Base-by-base conservation (phyloP, 2,329 filamentous ascomycete genomes). In the Botryotinia calthae region DNA sequence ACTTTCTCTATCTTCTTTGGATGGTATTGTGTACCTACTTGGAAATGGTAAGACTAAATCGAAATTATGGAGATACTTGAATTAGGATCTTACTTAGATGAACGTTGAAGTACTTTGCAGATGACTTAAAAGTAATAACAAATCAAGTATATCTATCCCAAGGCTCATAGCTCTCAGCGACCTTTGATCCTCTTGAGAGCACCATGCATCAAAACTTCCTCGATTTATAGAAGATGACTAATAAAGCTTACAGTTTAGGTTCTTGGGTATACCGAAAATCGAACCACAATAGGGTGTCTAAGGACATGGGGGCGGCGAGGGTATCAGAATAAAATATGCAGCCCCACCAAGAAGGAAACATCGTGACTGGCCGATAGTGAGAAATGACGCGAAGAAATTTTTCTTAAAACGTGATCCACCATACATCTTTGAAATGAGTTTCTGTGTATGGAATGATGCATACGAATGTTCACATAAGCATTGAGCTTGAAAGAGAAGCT, bases 391-490 rank as follows among this genome's bases (percentile, higher is more conserved):
- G 65, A 68, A 68, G 65, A 68, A 34, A 62, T 10, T 56, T 68
- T 68, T 68, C 48, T 68, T n/a, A n/a, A 67, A 37, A 58, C 20
- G 18, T 54, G 65, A 42, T 56, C 65, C 51, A 68, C 65, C 56
- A 42, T 20, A 34, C 18, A 58, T 56, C 37, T 56, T 56, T n/a
- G 51, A 54, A 31, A 31, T 28, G 18, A n/a, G 25, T 40, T 46
- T 31, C 16, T n/a, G 25, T n/a, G 63, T 31, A 51, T 66, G 44
- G 37, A 44, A 66, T 37, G 44, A 66, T 54, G 46, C 65, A 67
- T 56, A 20, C 25, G 22, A 42, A 67, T 22, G 22, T 67, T 67
- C 65, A 28, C 64, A 64, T 28, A 54, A 54, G 46, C 34, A 66
- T 48, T n/a, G 31, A 31, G 42, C 14, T 42, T 56, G 40, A 51